These are phyloP conservation scores for Plasmodium reichenowi DNA, from an alignment of 169 alveolate genomes.

Conservation along the genomic window DNA sequence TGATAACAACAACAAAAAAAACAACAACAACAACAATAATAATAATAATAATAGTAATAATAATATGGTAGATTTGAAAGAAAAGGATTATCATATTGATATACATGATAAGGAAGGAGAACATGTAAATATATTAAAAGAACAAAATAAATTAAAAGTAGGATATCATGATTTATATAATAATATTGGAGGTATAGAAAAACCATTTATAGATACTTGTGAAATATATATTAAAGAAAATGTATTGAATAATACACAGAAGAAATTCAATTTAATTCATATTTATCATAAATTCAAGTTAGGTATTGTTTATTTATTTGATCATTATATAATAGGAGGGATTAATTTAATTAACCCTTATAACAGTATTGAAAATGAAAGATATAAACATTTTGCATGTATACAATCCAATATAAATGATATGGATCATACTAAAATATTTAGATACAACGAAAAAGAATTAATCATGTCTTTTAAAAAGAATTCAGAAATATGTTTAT, in stretches of 20 bases:
- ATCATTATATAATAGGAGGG: slow-evolving; percentile 57
- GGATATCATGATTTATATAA: neutral
- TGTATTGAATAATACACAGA: neutral
- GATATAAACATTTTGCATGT: slow-evolving; percentile 17
- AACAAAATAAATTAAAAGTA: neutral
- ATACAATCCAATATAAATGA: slow-evolving; percentile 47
- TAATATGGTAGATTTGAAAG: neutral
- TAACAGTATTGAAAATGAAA: slow-evolving; percentile 31
- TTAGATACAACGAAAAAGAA: slow-evolving; percentile 33
- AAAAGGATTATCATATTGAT: too few species aligned
- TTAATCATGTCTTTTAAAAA: slow-evolving; percentile 7
- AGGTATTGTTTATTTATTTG: slow-evolving; percentile 35
- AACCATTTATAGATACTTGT: slow-evolving; percentile 27
- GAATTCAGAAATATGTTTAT: slow-evolving; percentile 22
- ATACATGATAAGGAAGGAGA: slow-evolving; percentile 1
- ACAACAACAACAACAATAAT: too few species aligned
- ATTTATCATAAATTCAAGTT: slow-evolving; percentile 15
- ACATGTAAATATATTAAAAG: neutral
- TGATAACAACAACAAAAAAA: too few species aligned
- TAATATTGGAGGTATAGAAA: slow-evolving; percentile 9
- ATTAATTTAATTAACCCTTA: slow-evolving; percentile 48
- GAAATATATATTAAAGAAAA: slow-evolving; percentile 55
- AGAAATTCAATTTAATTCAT: neutral
- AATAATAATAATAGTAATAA: too few species aligned
- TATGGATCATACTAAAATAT: slow-evolving; percentile 44